Base-by-base conservation (phyloP, 257 asterid genomes). In the Jaltomata sinuosa region DNA sequence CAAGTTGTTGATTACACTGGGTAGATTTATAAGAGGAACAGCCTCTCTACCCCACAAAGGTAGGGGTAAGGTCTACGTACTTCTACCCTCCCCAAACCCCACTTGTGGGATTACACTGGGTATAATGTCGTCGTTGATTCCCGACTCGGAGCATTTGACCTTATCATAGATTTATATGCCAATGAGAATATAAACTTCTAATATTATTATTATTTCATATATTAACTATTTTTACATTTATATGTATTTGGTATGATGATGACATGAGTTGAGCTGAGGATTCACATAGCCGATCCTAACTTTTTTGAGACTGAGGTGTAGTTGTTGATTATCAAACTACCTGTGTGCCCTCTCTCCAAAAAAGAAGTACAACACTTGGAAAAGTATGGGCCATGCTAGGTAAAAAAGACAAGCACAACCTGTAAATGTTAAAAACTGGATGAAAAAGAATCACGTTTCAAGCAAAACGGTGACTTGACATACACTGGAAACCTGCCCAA, bases 401-500 rank as follows among this genome's bases (percentile, higher is more conserved):
- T 1, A 61, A 72, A n/a, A 47, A 76, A 76, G 61, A 47, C 42
- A 14, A 57, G 11, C 8, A 57, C 74, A 57, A 54, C 52, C 54
- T 25, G 22, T 40, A 45, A 57, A 81, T 55, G 55, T 21, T 6
- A 69, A 68, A 42, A 83, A 10, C 18, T 4, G 34, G 34, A n/a
- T n/a, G 61, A 77, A 18, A 64, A 77, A 65, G 12, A 15, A 21
- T 36, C 16, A 77, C 22, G 42, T 53, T 76, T 50, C 57, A 68
- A 84, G 49, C 21, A 84, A 85, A 80, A 61, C 5, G 18, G 54
- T 79, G 40, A 59, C 79, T 81, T 84, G 69, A 90, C 97, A 31
- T 95, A 95, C 99, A 90, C 90, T 95, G 99, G 86, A 95, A 97
- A 84, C 97, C 97, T 81, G 96, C 98, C 99, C 99, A 95, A 62